phyloP scores from a whole-genome alignment of 1,284 basidiomycete species.

The Gymnopus androsaceus region DNA sequence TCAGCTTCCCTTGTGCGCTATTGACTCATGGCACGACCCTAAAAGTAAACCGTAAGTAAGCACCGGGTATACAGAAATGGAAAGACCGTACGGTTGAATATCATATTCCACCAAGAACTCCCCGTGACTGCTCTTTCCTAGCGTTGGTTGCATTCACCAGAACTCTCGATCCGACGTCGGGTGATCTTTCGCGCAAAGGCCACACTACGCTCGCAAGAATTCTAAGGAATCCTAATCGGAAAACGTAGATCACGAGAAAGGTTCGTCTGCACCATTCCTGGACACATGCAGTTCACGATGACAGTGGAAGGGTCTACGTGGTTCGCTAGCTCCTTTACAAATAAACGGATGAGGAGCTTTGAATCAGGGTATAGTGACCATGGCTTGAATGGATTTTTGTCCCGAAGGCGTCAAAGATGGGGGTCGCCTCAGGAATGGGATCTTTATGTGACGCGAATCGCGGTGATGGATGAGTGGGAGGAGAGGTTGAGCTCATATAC shows the following conservation, averaged over 20 bases:
- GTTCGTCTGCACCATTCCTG: conserved; percentile 20
- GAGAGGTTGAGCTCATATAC: conserved; percentile 20
- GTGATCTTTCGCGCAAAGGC: conserved; percentile 10
- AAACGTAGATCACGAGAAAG: conserved; percentile 11
- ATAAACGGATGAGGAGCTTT: conserved; percentile 20
- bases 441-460: conserved; percentile 20
- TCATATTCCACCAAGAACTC: conserved; percentile 12
- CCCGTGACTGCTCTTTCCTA: conserved; percentile 19
- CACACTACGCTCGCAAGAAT: background rate
- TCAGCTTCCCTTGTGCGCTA: conserved; percentile 13
- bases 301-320: conserved; percentile 15
- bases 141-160: conserved; percentile 17
- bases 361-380: conserved; percentile 19
- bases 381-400: conserved; percentile 10
- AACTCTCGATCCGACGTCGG: conserved; percentile 17
- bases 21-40: conserved; percentile 4
- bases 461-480: conserved; percentile 18
- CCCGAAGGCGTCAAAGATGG: conserved; percentile 19
- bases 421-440: conserved; percentile 15
- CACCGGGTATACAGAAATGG: background rate
- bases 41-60: background rate
- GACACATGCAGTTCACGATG: conserved; percentile 17
- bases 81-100: conserved; percentile 5
- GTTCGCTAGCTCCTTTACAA: conserved; percentile 16
- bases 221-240: conserved; percentile 8